Base-by-base conservation (phyloP, 305 asterid genomes). In the Stenogyne calaminthoides region DNA sequence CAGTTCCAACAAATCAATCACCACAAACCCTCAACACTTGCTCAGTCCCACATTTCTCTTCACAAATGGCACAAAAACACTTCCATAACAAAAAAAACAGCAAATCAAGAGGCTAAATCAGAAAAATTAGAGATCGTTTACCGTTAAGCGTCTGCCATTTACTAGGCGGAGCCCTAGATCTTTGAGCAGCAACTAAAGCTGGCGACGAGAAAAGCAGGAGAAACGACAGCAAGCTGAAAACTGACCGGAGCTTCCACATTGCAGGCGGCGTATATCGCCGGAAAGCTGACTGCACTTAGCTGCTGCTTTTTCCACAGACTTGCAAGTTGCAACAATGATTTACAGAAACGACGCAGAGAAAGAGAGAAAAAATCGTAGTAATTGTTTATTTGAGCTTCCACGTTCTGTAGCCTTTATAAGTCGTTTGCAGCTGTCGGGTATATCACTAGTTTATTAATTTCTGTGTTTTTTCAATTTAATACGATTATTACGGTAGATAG, bases 241-340 rank as follows among this genome's bases (percentile, higher is more conserved):
- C 80, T 16, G 79, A 64, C 65, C 83, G 87, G 86, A 88, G 80
- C 82, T 88, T 87, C 91, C 84, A 88, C 96, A 89, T 91, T 80
- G 58, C 86, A 77, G 77, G 79, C 82, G 61, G 44, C 52, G 67
- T 27, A 20, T 46, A 72, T 68, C 72, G 81, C 79, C 82, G 72
- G 83, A 11, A 18, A 39, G 59, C 9, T 15, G 25, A 69, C 55
- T 67, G 52, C 52, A 66, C 18, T 54, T 40, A 66, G 71, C 42
- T 64, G 47, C 62, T 14, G 42, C 59, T 67, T 18, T 25, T 25
- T 25, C 29, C 25, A 22, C 1, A 25, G 29, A 25, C 29, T 25
- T 25, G 29, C 29, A 82, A 25, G 3, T 25, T 25, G 29, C 29
- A 82, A 10, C 62, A 61, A 55, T 25, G 78, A 69, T 16, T 4